These are phyloP conservation scores for Termitomyces eurrhizus DNA, from an alignment of 768 basidiomycete genomes.

Conservation along the genomic window DNA sequence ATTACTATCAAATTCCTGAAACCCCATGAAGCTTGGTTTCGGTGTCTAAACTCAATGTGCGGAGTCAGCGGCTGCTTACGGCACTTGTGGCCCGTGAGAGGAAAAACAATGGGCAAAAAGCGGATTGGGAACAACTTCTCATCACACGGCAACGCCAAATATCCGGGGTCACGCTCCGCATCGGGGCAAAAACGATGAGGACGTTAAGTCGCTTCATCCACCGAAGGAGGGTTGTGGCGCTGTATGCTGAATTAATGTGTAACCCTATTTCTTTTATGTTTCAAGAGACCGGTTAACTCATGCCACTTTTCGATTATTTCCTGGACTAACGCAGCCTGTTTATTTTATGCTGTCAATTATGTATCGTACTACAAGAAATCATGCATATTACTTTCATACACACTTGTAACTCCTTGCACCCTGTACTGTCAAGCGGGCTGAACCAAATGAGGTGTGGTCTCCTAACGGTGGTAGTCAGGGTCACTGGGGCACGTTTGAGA, in stretches of 20 bases:
- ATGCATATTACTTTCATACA: not conserved
- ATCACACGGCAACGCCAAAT: not conserved
- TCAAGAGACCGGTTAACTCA: not conserved
- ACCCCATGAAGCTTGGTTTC: not conserved
- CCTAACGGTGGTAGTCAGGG: not conserved
- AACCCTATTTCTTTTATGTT: not conserved
- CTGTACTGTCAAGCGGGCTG: not conserved
- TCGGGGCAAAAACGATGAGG: not conserved
- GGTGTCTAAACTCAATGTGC: not conserved
- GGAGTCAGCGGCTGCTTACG: not conserved
- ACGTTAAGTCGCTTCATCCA: not conserved
- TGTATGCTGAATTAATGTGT: not conserved
- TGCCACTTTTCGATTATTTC: not conserved
- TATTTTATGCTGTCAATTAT: not conserved
- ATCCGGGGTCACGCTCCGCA: not conserved
- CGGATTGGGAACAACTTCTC: not conserved
- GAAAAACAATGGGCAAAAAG: not conserved
- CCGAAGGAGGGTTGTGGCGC: not conserved
- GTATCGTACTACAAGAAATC: not conserved
- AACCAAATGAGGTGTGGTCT: not conserved
- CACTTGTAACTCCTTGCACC: not conserved
- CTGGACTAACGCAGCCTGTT: not conserved
- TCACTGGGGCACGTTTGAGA: not conserved
- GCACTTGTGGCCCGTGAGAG: not conserved
- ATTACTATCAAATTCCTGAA: not conserved